These are phyloP conservation scores for Fusarium sp. DNA, from an alignment of 2,329 filamentous ascomycete species.

Conservation along the genomic window DNA sequence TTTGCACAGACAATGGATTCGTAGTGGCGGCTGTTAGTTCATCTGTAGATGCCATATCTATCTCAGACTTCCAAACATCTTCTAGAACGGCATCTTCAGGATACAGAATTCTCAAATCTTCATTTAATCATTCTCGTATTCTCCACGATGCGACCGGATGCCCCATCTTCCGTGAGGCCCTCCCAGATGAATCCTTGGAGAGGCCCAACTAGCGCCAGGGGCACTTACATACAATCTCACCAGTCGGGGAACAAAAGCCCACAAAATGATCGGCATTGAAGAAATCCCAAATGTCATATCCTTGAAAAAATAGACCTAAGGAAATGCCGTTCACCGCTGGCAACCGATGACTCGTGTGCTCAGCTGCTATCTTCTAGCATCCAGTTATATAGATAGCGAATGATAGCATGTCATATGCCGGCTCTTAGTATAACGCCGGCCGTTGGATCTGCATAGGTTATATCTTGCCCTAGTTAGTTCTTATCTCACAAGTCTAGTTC, in stretches of 20 bases:
- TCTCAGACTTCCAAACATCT: not conserved
- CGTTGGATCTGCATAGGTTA: not conserved
- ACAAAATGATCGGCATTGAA: conserved; percentile 14
- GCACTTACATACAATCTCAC: not conserved
- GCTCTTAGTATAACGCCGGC: not conserved
- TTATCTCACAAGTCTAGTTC: not conserved
- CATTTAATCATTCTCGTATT: not conserved
- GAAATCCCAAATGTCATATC: conserved; percentile 3
- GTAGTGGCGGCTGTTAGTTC: not conserved
- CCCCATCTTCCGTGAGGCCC: not conserved
- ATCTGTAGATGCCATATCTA: not conserved
- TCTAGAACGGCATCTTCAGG: not conserved
- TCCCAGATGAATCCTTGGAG: not conserved
- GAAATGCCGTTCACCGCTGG: not conserved
- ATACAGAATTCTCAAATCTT: not conserved
- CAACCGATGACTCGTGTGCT: conserved; percentile 10
- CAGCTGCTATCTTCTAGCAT: not conserved
- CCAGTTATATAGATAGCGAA: not conserved
- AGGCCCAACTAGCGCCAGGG: conserved; percentile 11
- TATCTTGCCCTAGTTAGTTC: not conserved
- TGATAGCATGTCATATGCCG: not conserved
- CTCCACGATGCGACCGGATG: not conserved
- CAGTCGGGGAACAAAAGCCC: conserved; percentile 8
- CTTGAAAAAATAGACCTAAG: not conserved
- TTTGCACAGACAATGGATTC: conserved; percentile 3